Conservation (phyloP, 2,329 filamentous ascomycete species). For the Zelopaecilomyces penicillatus region DNA sequence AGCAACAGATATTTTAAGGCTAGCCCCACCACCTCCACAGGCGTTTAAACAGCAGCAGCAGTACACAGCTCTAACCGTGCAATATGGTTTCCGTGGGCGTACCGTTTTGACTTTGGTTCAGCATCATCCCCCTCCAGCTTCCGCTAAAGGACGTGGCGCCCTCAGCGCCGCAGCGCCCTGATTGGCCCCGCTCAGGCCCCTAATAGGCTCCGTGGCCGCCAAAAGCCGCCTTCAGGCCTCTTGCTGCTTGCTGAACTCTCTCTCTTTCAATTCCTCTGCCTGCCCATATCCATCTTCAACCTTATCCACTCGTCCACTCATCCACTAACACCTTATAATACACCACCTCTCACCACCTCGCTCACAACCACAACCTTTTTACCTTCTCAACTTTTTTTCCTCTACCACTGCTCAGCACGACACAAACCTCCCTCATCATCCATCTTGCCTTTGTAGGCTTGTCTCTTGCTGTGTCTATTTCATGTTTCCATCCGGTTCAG, state of each 20-base stretch:
- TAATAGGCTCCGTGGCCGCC: constrained; percentile 20
- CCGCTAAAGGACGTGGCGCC: constrained; percentile 19
- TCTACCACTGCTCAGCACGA: background rate
- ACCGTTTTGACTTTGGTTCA: too few species aligned
- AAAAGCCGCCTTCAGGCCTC: constrained; percentile 19
- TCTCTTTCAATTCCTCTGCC: constrained; percentile 16
- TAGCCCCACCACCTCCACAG: too few species aligned
- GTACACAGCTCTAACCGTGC: too few species aligned
- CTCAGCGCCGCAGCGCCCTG: constrained; percentile 14
- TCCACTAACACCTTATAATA: constrained; percentile 26
- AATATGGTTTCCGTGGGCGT: too few species aligned
- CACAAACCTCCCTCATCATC: background rate
- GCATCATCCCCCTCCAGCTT: too few species aligned
- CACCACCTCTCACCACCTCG: constrained; percentile 8
- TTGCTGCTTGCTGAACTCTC: constrained; percentile 17
- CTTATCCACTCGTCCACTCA: constrained; percentile 1
- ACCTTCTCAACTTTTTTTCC: constrained; percentile 5
- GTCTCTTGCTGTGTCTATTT: constrained; percentile 22
- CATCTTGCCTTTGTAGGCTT: constrained; percentile 4
- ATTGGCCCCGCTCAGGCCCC: constrained; percentile 22
- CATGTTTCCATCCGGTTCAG: constrained; percentile 37
- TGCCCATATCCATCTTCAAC: background rate
- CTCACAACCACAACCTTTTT: background rate
- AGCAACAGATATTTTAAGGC: too few species aligned
- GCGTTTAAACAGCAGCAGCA: too few species aligned